A percentile compares a stretch with the other conserved stretches of the same genome.
Evolutionary conservation across 2,329 filamentous ascomycete species (phyloP).

Genomic region (Neonectria neomacrospora): DNA sequence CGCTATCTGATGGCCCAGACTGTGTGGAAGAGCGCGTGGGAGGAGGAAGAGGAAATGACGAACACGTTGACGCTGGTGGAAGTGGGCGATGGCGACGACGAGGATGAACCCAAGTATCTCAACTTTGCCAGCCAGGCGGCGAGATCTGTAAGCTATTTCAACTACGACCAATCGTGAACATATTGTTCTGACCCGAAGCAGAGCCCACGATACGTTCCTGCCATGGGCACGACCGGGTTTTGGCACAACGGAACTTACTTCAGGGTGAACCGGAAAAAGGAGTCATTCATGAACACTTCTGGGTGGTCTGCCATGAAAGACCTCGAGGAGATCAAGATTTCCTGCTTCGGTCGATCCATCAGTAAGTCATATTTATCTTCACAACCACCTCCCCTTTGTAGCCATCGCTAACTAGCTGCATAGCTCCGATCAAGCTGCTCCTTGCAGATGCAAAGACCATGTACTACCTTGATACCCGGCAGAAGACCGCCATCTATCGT

Average conservation of each 20-base stretch:
- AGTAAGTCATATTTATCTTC: constrained; percentile 33
- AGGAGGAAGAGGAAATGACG: constrained; percentile 61
- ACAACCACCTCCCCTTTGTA: neutral
- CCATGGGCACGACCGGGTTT: constrained; percentile 63
- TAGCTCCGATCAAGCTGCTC: constrained; percentile 65
- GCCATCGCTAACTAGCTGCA: neutral
- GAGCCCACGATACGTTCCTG: constrained; percentile 64
- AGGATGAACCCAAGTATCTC: constrained; percentile 56
- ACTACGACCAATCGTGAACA: neutral
- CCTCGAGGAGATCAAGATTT: constrained; percentile 63
- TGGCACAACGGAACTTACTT: constrained; percentile 66
- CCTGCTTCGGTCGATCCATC: constrained; percentile 63
- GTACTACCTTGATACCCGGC: constrained; percentile 63
- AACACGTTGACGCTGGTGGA: constrained; percentile 49
- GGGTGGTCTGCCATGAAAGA: constrained; percentile 58
- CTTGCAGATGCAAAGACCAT: constrained; percentile 63
- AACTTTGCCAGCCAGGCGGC: constrained; percentile 70
- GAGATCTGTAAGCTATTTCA: constrained; percentile 53
- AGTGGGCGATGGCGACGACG: constrained; percentile 45
- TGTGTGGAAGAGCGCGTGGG: constrained; percentile 65
- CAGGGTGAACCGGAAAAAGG: constrained; percentile 57
- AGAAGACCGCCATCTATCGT: constrained; percentile 69
- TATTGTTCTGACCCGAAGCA: constrained; percentile 32
- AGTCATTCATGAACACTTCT: constrained; percentile 51
- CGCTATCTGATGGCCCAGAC: constrained; percentile 67